Base-by-base conservation (phyloP, 306 rosid species). In the Glycyrrhiza uralensis region DNA sequence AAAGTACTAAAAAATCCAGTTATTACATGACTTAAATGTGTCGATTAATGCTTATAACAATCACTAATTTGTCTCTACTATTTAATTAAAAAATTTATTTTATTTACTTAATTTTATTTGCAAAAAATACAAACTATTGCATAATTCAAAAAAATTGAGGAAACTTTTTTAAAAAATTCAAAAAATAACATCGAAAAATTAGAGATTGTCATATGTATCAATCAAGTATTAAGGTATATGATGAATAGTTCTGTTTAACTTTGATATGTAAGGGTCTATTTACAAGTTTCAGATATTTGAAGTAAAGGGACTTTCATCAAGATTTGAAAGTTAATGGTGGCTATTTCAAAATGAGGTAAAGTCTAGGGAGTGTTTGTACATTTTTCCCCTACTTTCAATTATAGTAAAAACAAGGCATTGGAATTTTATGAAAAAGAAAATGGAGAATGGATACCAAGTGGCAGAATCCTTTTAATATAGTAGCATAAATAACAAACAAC, bases 401-500 rank as follows among this genome's bases (percentile, higher is more conserved):
- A 38, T 26, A 56, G 19, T 47, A 13, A 36, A 55, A 61, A 44
- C 59, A 15, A 42, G 32, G 20, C 22, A 28, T 7, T 19, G 47
- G 15, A 58, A 6, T 19, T 30, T 58, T 13, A 58, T 32, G 58
- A 13, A 72, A 68, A 68, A 46, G 69, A 18, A 58, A 67, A 67
- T 24, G 19, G 8, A 35, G 13, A 39, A 54, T 52, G 24, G 63
- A 63, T 18, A 26, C 56, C 36, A 28, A 49, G 70, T 76, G 29
- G 56, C 6, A 51, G 42, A 22, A 60, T 54, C 58, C 66, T 42
- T 52, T 49, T 47, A 14, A 52, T 14, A 22, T 26, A 61, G 71
- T 61, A 20, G 71, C 20, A 47, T 64, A 44, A 7, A 79, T 32
- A 76, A 66, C 33, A 60, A 49, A 32, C 59, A 66, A 42, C 20